Base-by-base conservation (phyloP, 257 asterid genomes). In the Solanum bulbocastanum region DNA sequence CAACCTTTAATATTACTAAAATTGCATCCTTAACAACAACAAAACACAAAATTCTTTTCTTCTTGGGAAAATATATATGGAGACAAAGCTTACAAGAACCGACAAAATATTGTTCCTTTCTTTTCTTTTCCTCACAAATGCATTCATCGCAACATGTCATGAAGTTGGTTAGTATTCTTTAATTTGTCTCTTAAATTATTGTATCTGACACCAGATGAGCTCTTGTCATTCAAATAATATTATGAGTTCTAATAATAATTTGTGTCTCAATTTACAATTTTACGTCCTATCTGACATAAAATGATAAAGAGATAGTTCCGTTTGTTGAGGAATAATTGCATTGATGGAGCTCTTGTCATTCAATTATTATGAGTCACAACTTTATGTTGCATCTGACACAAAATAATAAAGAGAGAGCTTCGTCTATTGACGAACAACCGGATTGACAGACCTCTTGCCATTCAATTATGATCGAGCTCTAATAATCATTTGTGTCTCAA, bases 161-260 rank as follows among this genome's bases (percentile, higher is more conserved):
- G 94, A 94, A 93, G 92, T 93, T 66, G 98, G 95, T 90, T 84
- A 37, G 60, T 60, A 20, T 14, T 66, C 84, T 39, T 27, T 25
- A n/a, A 33, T 40, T 60, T 78, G n/a, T 78, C 7, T 78, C n/a
- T 42, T 12, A 75, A 22, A 23, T 71, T 25, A 3, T 62, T 62
- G 15, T 62, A 23, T n/a, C 6, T 62, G 3, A 11, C 32, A 62
- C 32, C 20, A 66, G 73, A 65, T 65, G 69, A 8, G 23, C 22
- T 49, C 23, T 49, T 5, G 60, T 49, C 60, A 16, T 49, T 49
- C 60, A 6, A 49, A 5, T 66, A 49, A 2, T 49, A 16, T 49
- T 15, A 5, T 16, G 60, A 49, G 3, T 49, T 49, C 9, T 49
- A 14, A 49, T 49, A 49, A 49, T 49, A 49, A 7, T 49, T 49